Evolutionary conservation across 805 yeast species (phyloP).

Genomic region (Metschnikowia anglica): DNA sequence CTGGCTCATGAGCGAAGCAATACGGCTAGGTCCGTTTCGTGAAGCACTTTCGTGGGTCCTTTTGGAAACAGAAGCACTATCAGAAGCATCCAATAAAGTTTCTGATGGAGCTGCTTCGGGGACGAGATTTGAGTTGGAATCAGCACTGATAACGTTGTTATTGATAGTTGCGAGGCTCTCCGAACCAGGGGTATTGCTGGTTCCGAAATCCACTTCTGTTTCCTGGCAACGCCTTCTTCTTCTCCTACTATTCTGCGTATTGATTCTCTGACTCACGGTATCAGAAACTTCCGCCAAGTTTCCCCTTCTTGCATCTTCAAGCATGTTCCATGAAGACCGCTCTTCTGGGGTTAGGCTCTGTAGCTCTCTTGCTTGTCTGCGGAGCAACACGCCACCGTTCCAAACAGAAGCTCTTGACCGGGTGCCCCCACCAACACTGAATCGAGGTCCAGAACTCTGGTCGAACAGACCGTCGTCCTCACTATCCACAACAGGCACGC

Average conservation of each 20-base stretch:
- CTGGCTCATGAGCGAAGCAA: conserved; percentile 26
- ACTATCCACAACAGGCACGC: background rate
- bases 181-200: too few species aligned
- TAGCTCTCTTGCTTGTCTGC: conserved; percentile 33
- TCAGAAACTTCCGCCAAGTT: background rate
- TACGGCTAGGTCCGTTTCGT: conserved; percentile 10
- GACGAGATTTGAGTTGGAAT: background rate
- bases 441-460: background rate
- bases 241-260: background rate
- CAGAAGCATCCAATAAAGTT: background rate
- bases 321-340: conserved; percentile 36
- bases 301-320: conserved; percentile 30
- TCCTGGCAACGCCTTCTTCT: background rate
- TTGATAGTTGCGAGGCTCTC: too few species aligned
- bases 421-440: too few species aligned
- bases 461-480: background rate
- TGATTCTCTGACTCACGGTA: background rate
- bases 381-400: conserved; percentile 40
- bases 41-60: background rate
- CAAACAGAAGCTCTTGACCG: conserved; percentile 17
- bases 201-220: too few species aligned
- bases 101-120: background rate
- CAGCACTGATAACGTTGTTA: background rate
- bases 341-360: conserved; percentile 36
- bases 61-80: background rate